Evolutionary conservation across 129 eudicot species (phyloP).

Genomic region (Saposhnikovia divaricata): DNA sequence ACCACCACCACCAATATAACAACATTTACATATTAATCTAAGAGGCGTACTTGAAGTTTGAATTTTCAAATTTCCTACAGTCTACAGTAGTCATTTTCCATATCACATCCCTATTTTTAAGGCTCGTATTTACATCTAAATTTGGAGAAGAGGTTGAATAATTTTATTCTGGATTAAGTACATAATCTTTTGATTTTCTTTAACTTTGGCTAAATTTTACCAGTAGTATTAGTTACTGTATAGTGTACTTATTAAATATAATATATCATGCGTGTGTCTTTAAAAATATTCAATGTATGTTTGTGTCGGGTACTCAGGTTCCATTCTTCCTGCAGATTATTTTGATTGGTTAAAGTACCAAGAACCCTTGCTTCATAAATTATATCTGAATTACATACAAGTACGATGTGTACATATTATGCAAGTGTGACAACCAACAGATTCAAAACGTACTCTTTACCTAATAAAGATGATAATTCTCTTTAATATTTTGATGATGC

Average conservation of each 20-base stretch:
- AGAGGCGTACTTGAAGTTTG: no score
- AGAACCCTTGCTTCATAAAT: background rate
- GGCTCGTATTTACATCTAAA: no score
- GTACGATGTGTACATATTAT: background rate
- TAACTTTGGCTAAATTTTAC: background rate
- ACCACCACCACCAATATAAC: no score
- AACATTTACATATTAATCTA: no score
- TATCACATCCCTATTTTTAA: no score
- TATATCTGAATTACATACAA: background rate
- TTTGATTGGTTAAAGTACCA: background rate
- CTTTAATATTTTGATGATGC: background rate
- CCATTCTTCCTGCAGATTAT: background rate
- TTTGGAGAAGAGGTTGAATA: no score
- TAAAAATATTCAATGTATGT: background rate
- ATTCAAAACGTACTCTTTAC: background rate
- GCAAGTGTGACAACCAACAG: background rate
- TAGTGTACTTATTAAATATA: background rate
- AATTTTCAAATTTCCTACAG: no score
- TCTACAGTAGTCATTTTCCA: no score
- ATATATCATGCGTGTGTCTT: background rate
- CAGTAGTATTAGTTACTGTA: background rate
- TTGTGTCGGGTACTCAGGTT: background rate
- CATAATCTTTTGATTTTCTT: background rate
- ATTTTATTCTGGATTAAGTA: background rate
- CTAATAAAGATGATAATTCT: background rate